phyloP scores from a whole-genome alignment of 1,284 basidiomycete genomes.

The Cutaneotrichosporon sp. region DNA sequence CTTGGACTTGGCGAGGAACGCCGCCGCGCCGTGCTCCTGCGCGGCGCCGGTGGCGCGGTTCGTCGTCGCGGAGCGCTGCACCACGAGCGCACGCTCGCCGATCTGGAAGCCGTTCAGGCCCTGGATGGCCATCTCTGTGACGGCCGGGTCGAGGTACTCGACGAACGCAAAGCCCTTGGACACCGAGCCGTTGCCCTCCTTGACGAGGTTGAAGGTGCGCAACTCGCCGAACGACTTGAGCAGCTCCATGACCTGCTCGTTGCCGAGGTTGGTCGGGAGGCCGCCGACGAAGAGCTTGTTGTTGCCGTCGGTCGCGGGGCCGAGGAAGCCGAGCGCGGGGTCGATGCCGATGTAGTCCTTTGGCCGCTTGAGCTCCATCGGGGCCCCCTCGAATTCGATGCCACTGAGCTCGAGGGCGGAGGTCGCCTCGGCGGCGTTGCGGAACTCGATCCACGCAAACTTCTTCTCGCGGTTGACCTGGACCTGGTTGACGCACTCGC shows the following conservation, averaged over 20 bases:
- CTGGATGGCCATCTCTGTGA: constrained; percentile 95
- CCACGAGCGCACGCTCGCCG: constrained; percentile 93
- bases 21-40: constrained; percentile 42
- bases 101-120: constrained; percentile 97
- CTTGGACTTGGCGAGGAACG: constrained; percentile 65
- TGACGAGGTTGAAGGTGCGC: constrained; percentile 95
- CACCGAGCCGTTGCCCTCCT: constrained; percentile 73
- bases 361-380: constrained; percentile 92
- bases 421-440: constrained; percentile 93
- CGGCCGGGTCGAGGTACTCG: constrained; percentile 86
- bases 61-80: constrained; percentile 74
- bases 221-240: constrained; percentile 97
- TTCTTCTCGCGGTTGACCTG: constrained; percentile 98
- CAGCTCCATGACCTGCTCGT: constrained; percentile 97
- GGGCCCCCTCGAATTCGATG: constrained; percentile 57
- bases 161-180: constrained; percentile 99
- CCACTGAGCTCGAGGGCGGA: constrained; percentile 96
- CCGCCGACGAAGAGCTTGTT: constrained; percentile 99
- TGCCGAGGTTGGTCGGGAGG: constrained; percentile 89
- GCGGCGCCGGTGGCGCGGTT: constrained; percentile 42
- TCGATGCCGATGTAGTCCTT: constrained; percentile 79
- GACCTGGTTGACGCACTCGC: constrained; percentile 86
- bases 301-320: constrained; percentile 94
- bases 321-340: constrained; percentile 75
- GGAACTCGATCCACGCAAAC: constrained; percentile 98